phyloP scores from a whole-genome alignment of 352 stramenopile species.

The Thraustotheca clavata region DNA sequence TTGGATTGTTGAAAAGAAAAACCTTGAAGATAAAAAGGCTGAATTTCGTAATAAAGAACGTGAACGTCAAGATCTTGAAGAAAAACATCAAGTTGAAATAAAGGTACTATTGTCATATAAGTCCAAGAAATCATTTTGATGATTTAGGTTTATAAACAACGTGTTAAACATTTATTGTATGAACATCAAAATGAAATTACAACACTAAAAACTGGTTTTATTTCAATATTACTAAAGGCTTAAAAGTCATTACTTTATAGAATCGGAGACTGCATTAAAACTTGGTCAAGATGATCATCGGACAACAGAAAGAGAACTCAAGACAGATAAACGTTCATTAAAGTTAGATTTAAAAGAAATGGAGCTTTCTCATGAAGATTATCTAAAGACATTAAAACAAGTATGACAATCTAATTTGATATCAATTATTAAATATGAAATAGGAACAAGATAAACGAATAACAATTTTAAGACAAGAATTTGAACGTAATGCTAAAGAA shows the following conservation, averaged over 20 bases:
- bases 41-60: constrained; percentile 92
- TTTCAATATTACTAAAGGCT: neutral
- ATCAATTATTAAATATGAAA: neutral
- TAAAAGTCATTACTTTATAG: constrained; percentile 23
- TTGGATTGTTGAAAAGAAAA: constrained; percentile 96
- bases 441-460: constrained; percentile 87
- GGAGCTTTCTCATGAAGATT: constrained; percentile 87
- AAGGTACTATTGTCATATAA: constrained; percentile 40
- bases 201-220: constrained; percentile 67
- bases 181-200: constrained; percentile 93
- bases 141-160: constrained; percentile 88
- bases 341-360: constrained; percentile 90
- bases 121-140: neutral
- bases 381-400: constrained; percentile 88
- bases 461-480: constrained; percentile 86
- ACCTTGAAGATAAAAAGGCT: constrained; percentile 89
- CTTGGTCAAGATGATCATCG: constrained; percentile 87
- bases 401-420: neutral
- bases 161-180: constrained; percentile 93
- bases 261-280: constrained; percentile 85
- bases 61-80: constrained; percentile 91
- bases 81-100: constrained; percentile 94
- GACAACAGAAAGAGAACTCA: constrained; percentile 77
- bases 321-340: constrained; percentile 79
- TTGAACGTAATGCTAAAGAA: constrained; percentile 86